phyloP scores from a whole-genome alignment of 768 basidiomycete species.

The Hypholoma sublateritium region DNA sequence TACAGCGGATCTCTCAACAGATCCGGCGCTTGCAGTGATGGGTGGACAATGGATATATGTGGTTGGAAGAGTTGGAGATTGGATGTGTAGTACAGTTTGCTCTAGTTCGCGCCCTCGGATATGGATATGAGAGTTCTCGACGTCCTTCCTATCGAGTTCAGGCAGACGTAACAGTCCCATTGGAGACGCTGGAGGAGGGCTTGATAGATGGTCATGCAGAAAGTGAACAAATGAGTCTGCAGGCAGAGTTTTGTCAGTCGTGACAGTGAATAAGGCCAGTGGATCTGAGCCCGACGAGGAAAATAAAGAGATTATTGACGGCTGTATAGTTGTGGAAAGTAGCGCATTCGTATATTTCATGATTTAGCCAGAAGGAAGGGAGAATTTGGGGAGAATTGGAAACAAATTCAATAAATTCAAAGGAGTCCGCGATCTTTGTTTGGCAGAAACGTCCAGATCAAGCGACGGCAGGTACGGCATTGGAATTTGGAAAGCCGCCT shows the following conservation, averaged over 20 bases:
- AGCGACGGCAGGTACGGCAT: neutral
- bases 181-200: conserved; percentile 49
- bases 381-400: no score
- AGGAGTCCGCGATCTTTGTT: no score
- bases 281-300: conserved; percentile 71
- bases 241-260: conserved; percentile 49
- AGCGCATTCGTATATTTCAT: conserved; percentile 26
- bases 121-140: conserved; percentile 26
- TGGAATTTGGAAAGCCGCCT: neutral
- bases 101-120: conserved; percentile 39
- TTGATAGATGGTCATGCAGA: conserved; percentile 56
- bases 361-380: no score
- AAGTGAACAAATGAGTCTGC: conserved; percentile 66
- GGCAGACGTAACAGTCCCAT: conserved; percentile 46
- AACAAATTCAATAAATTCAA: no score
- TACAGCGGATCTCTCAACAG: conserved; percentile 18
- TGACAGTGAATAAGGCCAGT: conserved; percentile 51
- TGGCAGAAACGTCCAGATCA: neutral
- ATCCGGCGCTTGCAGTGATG: conserved; percentile 8
- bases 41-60: conserved; percentile 69
- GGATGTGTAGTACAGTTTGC: conserved; percentile 77
- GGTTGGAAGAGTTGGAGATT: conserved; percentile 68
- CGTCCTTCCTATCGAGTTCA: conserved; percentile 20
- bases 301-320: conserved; percentile 67
- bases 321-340: conserved; percentile 61